phyloP scores from a whole-genome alignment of 1,284 basidiomycete genomes.

The Pseudozyma flocculosa region DNA sequence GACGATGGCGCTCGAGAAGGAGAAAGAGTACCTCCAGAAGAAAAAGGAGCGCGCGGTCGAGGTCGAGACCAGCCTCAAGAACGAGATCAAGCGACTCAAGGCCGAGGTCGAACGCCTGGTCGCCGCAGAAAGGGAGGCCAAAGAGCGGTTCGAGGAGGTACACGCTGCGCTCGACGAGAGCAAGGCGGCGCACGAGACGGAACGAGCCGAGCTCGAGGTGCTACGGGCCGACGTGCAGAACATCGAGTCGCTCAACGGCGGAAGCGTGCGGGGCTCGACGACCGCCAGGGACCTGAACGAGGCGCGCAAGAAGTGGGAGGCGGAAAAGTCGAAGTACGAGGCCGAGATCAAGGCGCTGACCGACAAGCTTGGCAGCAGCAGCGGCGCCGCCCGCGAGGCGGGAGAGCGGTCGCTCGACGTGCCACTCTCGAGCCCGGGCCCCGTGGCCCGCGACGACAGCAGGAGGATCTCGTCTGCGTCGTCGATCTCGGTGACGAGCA shows the following conservation, averaged over 20 bases:
- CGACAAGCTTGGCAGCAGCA: slow-evolving; percentile 57
- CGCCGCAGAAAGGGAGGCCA: slow-evolving; percentile 66
- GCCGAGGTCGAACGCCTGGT: slow-evolving; percentile 67
- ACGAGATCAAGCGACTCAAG: slow-evolving; percentile 58
- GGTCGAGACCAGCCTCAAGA: slow-evolving; percentile 63
- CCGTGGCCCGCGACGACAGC: not conserved
- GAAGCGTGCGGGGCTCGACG: slow-evolving; percentile 13
- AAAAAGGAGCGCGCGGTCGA: slow-evolving; percentile 66
- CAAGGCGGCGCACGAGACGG: slow-evolving; percentile 81
- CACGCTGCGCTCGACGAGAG: slow-evolving; percentile 86
- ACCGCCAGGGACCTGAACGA: slow-evolving; percentile 1
- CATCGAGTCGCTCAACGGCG: slow-evolving; percentile 30
- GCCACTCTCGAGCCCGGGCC: not conserved
- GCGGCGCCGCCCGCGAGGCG: too few relatives aligned
- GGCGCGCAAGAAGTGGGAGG: slow-evolving; percentile 33
- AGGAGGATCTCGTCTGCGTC: not conserved
- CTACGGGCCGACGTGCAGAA: slow-evolving; percentile 67
- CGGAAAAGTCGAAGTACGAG: slow-evolving; percentile 29
- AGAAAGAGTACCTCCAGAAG: slow-evolving; percentile 67
- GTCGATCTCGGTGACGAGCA: slow-evolving; percentile 8
- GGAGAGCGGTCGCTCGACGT: not conserved
- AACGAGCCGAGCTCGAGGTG: slow-evolving; percentile 85
- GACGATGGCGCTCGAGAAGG: slow-evolving; percentile 70
- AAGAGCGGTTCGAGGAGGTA: slow-evolving; percentile 56
- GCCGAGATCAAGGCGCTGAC: slow-evolving; percentile 65